These are phyloP conservation scores for Physocladia obscura DNA, from an alignment of 192 early-diverging fungal genomes.

Conservation along the genomic window DNA sequence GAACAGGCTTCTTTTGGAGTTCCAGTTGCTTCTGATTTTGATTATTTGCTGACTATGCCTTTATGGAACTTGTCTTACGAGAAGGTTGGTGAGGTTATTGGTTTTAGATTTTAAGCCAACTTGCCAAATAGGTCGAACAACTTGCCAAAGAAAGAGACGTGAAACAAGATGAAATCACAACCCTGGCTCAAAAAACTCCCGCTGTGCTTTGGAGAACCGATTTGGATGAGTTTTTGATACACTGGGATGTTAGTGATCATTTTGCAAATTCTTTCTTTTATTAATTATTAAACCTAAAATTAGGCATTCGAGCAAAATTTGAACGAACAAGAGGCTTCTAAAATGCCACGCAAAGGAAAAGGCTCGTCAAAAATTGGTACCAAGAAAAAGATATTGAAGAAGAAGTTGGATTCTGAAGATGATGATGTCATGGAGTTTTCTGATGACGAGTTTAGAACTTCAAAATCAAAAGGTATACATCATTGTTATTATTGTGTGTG, in stretches of 20 bases:
- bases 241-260: conserved; percentile 67
- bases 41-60: conserved; percentile 87
- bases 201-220: conserved; percentile 83
- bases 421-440: background rate
- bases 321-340: conserved; percentile 6
- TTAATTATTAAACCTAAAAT: background rate
- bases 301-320: conserved; percentile 34
- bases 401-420: background rate
- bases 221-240: conserved; percentile 75
- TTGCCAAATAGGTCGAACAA: conserved; percentile 58
- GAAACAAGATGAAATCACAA: conserved; percentile 70
- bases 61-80: conserved; percentile 89
- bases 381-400: conserved; percentile 5
- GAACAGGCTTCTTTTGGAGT: background rate
- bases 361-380: background rate
- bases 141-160: conserved; percentile 66
- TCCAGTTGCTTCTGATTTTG: conserved; percentile 55
- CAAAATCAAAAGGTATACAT: conserved; percentile 20
- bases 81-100: conserved; percentile 53
- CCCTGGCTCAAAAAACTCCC: conserved; percentile 62
- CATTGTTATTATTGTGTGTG: background rate
- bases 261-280: background rate
- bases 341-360: conserved; percentile 21
- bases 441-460: background rate
- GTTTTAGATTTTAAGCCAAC: background rate